Percentiles rank a stretch among this genome's conserved stretches.
Conservation (phyloP, 805 yeast species). For the Ogataea pini region DNA sequence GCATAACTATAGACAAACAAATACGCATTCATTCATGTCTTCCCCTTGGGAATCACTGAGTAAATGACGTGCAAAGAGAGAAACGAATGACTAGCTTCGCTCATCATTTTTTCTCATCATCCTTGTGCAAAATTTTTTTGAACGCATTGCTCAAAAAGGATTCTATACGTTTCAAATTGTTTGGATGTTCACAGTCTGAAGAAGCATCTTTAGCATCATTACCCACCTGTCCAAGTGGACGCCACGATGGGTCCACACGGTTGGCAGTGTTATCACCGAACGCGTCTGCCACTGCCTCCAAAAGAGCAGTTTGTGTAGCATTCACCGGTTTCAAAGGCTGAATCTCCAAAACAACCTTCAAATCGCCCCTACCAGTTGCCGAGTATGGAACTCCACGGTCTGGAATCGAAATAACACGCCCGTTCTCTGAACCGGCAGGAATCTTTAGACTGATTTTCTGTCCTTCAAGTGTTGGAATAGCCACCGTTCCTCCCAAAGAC, state of each 20-base stretch:
- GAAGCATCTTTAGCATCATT: slow-evolving; percentile 21
- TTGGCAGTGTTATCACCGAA: slow-evolving; percentile 78
- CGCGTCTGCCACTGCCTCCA: slow-evolving; percentile 94
- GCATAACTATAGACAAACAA: slow-evolving; percentile 2
- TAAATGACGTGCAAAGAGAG: too few relatives aligned
- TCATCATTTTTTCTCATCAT: slow-evolving; percentile 14
- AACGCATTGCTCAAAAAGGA: slow-evolving; percentile 59
- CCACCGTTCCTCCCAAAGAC: slow-evolving; percentile 87
- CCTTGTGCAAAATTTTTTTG: slow-evolving; percentile 41
- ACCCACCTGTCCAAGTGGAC: slow-evolving; percentile 27
- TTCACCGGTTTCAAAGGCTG: slow-evolving; percentile 72
- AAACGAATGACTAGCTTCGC: not conserved
- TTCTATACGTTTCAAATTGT: slow-evolving; percentile 56
- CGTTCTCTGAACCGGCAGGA: slow-evolving; percentile 81
- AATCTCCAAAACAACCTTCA: slow-evolving; percentile 73
- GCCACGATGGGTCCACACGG: slow-evolving; percentile 56
- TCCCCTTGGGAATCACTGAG: too few relatives aligned
- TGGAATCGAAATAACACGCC: slow-evolving; percentile 71
- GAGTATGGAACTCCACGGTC: slow-evolving; percentile 83
- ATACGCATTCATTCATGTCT: not conserved
- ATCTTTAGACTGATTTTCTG: slow-evolving; percentile 73
- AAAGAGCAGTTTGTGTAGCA: slow-evolving; percentile 81
- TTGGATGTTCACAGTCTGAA: slow-evolving; percentile 40
- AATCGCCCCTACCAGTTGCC: slow-evolving; percentile 65
- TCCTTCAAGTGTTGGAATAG: slow-evolving; percentile 86